phyloP scores from a whole-genome alignment of 192 early-diverging fungal genomes.

The Ramicandelaber brevisporus region DNA sequence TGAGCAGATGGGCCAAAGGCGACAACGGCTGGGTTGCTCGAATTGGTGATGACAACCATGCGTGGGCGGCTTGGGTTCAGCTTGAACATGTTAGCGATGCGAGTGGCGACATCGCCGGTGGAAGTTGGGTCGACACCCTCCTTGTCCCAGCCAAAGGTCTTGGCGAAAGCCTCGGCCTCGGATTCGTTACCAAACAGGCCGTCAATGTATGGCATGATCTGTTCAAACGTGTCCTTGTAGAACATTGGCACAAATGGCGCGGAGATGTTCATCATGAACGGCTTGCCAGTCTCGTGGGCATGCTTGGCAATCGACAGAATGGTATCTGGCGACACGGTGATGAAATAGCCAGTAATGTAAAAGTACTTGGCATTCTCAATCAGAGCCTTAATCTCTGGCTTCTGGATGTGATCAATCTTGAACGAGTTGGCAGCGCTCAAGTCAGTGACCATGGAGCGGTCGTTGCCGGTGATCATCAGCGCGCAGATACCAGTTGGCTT shows the following conservation, averaged over 20 bases:
- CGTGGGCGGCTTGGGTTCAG: conserved; percentile 38
- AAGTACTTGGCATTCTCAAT: conserved; percentile 72
- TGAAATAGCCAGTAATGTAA: conserved; percentile 89
- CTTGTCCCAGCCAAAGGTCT: conserved; percentile 36
- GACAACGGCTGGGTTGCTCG: conserved; percentile 43
- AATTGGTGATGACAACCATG: conserved; percentile 84
- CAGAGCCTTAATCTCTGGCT: conserved; percentile 56
- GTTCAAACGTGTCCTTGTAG: conserved; percentile 61
- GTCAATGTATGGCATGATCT: conserved; percentile 65
- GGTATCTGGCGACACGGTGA: conserved; percentile 69
- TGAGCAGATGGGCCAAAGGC: conserved; percentile 11
- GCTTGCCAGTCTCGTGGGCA: conserved; percentile 58
- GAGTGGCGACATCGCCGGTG: conserved; percentile 59
- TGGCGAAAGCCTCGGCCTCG: conserved; percentile 71
- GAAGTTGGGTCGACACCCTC: conserved; percentile 53
- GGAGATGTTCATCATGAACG: conserved; percentile 79
- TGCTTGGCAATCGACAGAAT: conserved; percentile 73
- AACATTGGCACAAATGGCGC: conserved; percentile 89
- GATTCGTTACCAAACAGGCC: conserved; percentile 91
- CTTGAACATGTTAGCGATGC: conserved; percentile 66
- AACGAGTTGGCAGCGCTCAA: conserved; percentile 84
- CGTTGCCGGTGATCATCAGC: conserved; percentile 70
- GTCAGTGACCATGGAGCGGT: conserved; percentile 82
- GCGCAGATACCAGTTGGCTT: conserved; percentile 88
- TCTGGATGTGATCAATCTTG: conserved; percentile 31